Base-by-base conservation (phyloP, 2,329 filamentous ascomycete genomes). In the Talaromyces sp. region DNA sequence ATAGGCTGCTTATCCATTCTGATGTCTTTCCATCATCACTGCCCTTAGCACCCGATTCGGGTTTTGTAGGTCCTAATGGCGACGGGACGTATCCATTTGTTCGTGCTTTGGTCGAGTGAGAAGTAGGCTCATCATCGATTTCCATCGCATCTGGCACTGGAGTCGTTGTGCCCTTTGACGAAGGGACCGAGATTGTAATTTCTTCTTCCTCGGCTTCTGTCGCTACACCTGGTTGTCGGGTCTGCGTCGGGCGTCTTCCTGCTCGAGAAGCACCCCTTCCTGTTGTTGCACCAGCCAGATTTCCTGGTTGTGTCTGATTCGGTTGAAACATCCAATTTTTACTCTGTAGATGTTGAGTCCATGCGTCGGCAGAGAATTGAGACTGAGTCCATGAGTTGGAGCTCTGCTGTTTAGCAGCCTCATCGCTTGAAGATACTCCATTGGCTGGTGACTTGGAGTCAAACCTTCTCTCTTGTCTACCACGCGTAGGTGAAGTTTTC, bases 101-200 rank as follows among this genome's bases (percentile, higher is more conserved):
- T 3, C 66, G 57, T 13, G 50, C 33, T 5, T 67, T 65, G 3
- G 33, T 58, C 22, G 69, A 61, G 22, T 66, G 41, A 31, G 67
- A 58, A 17, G 39, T 37, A 11, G 72, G 54, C 9, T 76, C 76
- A 13, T 79, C 77, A 66, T 82, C 81, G 58, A 83, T 73, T 67
- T 83, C 81, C 81, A 83, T 83, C 10, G 77, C 78, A 67, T 82
- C 80, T 4, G 63, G 73, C 3, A 66, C 39, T 33, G 63, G 67
- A 13, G 70, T 63, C 9, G 72, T 67, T 8, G 66, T 65, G 37
- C 67, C 68, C 41, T 64, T 67, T n/a, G 50, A 49, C 27, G 63
- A 67, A 27, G 69, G 65, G 6, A 69, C 70, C 43, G 73, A 67
- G 31, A 75, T 60, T 10, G 75, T 79, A 5, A 73, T 69, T 31